Percentiles rank a stretch among this genome's conserved stretches.
These are phyloP conservation scores for Melanomma pulvis-pyrius DNA, from an alignment of 495 filamentous ascomycete species.

Conservation along the genomic window DNA sequence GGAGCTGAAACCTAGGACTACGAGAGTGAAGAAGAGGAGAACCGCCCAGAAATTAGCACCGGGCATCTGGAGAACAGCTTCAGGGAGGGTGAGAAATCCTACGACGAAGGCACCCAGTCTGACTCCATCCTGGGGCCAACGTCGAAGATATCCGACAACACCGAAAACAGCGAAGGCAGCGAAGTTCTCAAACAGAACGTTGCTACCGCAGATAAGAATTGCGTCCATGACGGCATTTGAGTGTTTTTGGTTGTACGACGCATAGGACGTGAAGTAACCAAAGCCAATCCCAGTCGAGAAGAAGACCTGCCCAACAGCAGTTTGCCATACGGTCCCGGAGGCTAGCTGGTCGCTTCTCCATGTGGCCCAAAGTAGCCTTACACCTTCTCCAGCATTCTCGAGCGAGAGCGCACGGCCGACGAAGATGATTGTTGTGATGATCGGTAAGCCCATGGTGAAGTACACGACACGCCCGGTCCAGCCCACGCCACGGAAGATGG, in stretches of 20 bases:
- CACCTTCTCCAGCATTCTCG: constrained; percentile 43
- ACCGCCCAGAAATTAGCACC: constrained; percentile 49
- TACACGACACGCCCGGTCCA: constrained; percentile 51
- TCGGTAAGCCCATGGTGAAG: constrained; percentile 52
- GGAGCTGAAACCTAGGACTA: constrained; percentile 26
- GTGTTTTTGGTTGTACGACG: constrained; percentile 24
- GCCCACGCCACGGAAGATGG: constrained; percentile 48
- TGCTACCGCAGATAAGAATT: constrained; percentile 46
- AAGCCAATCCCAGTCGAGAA: constrained; percentile 29
- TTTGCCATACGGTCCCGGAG: constrained; percentile 14
- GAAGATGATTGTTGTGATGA: constrained; percentile 48
- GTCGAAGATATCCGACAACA: constrained; percentile 46
- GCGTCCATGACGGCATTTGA: constrained; percentile 50
- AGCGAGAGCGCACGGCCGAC: constrained; percentile 45
- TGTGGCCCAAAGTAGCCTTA: constrained; percentile 35
- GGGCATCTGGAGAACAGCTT: constrained; percentile 48
- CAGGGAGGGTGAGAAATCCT: constrained; percentile 48
- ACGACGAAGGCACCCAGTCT: constrained; percentile 47
- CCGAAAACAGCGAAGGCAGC: constrained; percentile 51
- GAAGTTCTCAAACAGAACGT: constrained; percentile 49
- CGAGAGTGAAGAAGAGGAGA: constrained; percentile 47
- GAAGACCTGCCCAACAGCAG: constrained; percentile 27
- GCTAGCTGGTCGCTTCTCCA: constrained; percentile 25
- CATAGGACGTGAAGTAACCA: constrained; percentile 30
- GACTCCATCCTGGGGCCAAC: constrained; percentile 42